A percentile compares a stretch with the other conserved stretches of the same genome.
Evolutionary conservation across 257 asterid genomes (phyloP).

Genomic region (Craterostigma plantagineum): DNA sequence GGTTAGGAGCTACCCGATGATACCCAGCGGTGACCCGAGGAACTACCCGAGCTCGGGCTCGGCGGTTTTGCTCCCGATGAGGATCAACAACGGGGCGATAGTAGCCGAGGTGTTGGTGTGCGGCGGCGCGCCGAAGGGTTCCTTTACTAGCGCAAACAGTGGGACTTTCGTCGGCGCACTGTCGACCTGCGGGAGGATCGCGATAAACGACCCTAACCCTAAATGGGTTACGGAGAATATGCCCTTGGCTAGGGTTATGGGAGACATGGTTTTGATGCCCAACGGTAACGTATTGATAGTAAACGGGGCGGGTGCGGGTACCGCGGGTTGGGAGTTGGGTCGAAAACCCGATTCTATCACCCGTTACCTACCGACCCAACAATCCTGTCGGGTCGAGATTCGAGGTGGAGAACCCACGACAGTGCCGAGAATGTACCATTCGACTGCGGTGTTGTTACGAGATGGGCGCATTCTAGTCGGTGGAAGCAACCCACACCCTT

Average conservation of each 20-base stretch:
- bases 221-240: constrained; percentile 16
- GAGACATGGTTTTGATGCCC: no score
- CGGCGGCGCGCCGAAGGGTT: constrained; percentile 8
- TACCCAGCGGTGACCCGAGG: constrained; percentile 37
- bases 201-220: constrained; percentile 19
- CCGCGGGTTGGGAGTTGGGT: no score
- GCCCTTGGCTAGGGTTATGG: no score
- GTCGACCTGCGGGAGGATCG: constrained; percentile 28
- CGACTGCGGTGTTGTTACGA: constrained; percentile 24
- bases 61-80: constrained; percentile 33
- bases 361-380: constrained; percentile 16
- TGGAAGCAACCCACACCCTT: no score
- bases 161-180: constrained; percentile 15
- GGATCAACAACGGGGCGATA: neutral
- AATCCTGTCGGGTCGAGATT: constrained; percentile 19
- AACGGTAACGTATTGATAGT: no score
- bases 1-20: constrained; percentile 18
- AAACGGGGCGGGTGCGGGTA: no score
- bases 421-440: constrained; percentile 35
- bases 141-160: no score
- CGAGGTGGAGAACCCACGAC: constrained; percentile 14
- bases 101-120: constrained; percentile 21
- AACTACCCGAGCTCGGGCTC: constrained; percentile 38
- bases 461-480: constrained; percentile 20
- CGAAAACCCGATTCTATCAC: no score